Percentiles rank a stretch among this genome's conserved stretches.
Conservation (phyloP, 805 yeast species). For the Schwanniomyces occidentalis region DNA sequence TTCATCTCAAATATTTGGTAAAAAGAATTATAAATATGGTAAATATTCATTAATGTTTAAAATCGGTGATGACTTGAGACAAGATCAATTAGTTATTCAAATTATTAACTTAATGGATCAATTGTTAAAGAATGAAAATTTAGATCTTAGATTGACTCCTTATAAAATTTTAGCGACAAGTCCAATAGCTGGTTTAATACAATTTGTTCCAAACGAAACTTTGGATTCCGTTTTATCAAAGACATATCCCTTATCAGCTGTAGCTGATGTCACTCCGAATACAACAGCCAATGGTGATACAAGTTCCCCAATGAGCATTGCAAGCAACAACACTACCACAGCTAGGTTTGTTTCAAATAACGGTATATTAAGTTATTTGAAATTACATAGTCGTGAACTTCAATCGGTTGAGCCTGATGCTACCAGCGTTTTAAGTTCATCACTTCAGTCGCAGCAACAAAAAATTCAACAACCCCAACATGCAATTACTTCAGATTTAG, state of each 20-base stretch:
- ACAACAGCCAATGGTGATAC: slow-evolving; percentile 4
- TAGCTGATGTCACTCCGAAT: slow-evolving; percentile 6
- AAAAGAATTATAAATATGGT: slow-evolving; percentile 31
- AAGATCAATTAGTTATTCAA: slow-evolving; percentile 96
- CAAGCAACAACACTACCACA: not conserved
- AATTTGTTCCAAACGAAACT: slow-evolving; percentile 92
- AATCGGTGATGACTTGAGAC: slow-evolving; percentile 93
- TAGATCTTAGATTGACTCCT: slow-evolving; percentile 85
- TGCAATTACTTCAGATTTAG: slow-evolving; percentile 38
- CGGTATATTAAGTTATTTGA: slow-evolving; percentile 73
- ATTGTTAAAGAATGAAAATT: slow-evolving; percentile 81
- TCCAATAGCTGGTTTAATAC: slow-evolving; percentile 87
- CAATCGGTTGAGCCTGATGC: slow-evolving; percentile 29
- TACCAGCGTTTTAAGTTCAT: slow-evolving; percentile 19
- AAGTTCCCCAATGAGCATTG: not conserved
- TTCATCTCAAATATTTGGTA: slow-evolving; percentile 36
- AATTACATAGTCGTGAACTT: slow-evolving; percentile 47
- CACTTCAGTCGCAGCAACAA: slow-evolving; percentile 11
- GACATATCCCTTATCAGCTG: slow-evolving; percentile 18
- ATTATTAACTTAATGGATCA: slow-evolving; percentile 90
- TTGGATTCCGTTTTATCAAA: slow-evolving; percentile 69
- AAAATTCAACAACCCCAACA: slow-evolving; percentile 25
- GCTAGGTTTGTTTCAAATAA: slow-evolving; percentile 39
- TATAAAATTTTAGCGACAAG: slow-evolving; percentile 90
- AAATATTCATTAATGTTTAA: slow-evolving; percentile 86